These are phyloP conservation scores for Thielaviopsis populi DNA, from an alignment of 2,329 filamentous ascomycete species.

Conservation along the genomic window DNA sequence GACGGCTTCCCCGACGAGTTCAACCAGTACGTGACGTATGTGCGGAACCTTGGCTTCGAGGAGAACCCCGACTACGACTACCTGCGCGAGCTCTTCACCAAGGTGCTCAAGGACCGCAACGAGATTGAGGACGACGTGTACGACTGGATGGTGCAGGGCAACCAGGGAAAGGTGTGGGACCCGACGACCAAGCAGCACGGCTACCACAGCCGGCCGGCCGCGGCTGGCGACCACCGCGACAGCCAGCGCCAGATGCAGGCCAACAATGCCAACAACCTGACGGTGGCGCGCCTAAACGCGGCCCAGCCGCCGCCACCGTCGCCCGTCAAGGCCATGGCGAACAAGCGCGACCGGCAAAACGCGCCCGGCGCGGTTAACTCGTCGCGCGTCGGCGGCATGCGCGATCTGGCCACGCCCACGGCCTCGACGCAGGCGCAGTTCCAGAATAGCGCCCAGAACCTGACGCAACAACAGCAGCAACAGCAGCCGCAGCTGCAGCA, in stretches of 20 bases:
- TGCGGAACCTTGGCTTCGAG: conserved; percentile 94
- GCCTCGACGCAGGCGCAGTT: conserved; percentile 92
- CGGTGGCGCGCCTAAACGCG: conserved; percentile 83
- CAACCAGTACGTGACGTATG: conserved; percentile 93
- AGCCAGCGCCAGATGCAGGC: conserved; percentile 71
- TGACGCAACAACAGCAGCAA: conserved; percentile 42
- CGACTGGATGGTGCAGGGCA: conserved; percentile 93
- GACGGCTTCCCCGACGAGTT: conserved; percentile 95
- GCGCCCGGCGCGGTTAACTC: conserved; percentile 55
- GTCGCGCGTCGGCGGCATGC: conserved; percentile 61
- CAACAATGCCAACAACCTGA: conserved; percentile 49
- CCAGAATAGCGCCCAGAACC: conserved; percentile 85
- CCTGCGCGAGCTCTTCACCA: conserved; percentile 87
- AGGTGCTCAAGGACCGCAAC: conserved; percentile 83
- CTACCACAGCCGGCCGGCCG: conserved; percentile 24
- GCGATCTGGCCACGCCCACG: conserved; percentile 69
- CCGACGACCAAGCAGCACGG: conserved; percentile 48
- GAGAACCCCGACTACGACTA: conserved; percentile 98
- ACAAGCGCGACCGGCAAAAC: conserved; percentile 62
- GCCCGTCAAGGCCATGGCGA: conserved; percentile 67
- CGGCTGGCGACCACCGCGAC: conserved; percentile 46
- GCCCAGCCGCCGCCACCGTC: conserved; percentile 79
- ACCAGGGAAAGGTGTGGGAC: conserved; percentile 76
- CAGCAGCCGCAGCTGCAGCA: conserved; percentile 38
- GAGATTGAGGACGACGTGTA: conserved; percentile 97